Base-by-base conservation (phyloP, 257 asterid species). In the Solanum sitiens region DNA sequence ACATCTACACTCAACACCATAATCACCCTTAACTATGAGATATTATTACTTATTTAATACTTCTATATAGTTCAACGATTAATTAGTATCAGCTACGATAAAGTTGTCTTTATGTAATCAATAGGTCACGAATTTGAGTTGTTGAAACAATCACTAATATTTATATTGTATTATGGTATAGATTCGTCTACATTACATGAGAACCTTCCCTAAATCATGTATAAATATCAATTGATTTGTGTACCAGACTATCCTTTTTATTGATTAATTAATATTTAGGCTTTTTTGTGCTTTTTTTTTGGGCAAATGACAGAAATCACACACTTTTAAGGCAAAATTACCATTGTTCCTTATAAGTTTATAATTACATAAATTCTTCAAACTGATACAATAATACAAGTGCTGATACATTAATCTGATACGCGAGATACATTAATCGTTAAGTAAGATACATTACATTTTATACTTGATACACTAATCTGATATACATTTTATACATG, bases 1-100 rank as follows among this genome's bases (percentile, higher is more conserved):
- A 95, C 91, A 95, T 95, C 83, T 95, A 95, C 91, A 95, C 98
- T 83, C 98, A 95, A 89, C 91, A 90, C 33, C 94, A 90, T 25
- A 88, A 93, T 37, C 98, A 80, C 30, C 92, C 44, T 93, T 90
- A 76, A 21, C 39, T 21, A 47, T 8, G 87, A 89, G 50, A 16
- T 8, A 12, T 45, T 70, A 30, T 27, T 30, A 68, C 11, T 67
- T n/a, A n/a, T n/a, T n/a, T n/a, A n/a, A 11, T 0, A 8, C 11
- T 23, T 67, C 9, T 42, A 27, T 65, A 65, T 25, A 65, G 37
- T 27, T 68, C 5, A 12, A 27, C 11, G 20, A 68, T 30, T 68
- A 68, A 68, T 68, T 68, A 30, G 30, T 30, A 68, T 30, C 23
- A 53, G 63, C 6, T 16, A 53, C 23, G 4, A 1, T 56, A 56